Base-by-base conservation (phyloP, 2,329 filamentous ascomycete genomes). In the Lecanosticta acicola region DNA sequence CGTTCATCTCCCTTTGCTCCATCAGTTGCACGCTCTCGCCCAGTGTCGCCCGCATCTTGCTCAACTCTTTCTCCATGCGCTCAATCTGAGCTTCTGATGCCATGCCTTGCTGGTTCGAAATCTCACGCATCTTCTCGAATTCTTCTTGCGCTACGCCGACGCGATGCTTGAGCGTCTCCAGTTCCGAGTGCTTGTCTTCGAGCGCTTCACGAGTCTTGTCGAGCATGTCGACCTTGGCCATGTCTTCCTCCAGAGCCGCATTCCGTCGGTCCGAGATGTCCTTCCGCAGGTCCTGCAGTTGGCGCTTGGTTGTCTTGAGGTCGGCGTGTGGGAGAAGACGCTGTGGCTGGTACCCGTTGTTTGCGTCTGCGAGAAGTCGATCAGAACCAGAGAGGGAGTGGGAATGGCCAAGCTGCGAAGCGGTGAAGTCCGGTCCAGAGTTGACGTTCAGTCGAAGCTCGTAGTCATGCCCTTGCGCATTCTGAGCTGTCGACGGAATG, bases 51-150 rank as follows among this genome's bases (percentile, higher is more conserved):
- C 90, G 79, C 87, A 97, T 94, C 65, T 89, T 87, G 38, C 87
- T 85, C n/a, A 98, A 73, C 66, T 98, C 90, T 68, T 95, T 96
- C 70, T 98, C 93, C 84, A 96, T 94, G 73, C 93, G 93, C 69
- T 98, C 93, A 59, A 98, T 95, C 66, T 97, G 91, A 7, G 90
- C 82, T 64, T 97, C 93, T 2, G 84, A 87, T 5, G 83, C 84
- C 64, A 91, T 80, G 70, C 94, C 94, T 65, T 95, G 88, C 14
- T 89, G 87, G 37, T 79, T 86, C 5, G 86, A 91, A 48, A 81
- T 80, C 52, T 71, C 93, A 63, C 91, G 91, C 16, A 88, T 90
- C 69, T 87, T 89, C 62, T 96, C 89, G 63, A 95, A 94, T 64
- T 96, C 90, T 61, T 94, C 87, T 65, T 94, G 86, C 0, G 91